These are phyloP conservation scores for Dipodascus geniculatus DNA, from an alignment of 805 yeast species.

Conservation along the genomic window DNA sequence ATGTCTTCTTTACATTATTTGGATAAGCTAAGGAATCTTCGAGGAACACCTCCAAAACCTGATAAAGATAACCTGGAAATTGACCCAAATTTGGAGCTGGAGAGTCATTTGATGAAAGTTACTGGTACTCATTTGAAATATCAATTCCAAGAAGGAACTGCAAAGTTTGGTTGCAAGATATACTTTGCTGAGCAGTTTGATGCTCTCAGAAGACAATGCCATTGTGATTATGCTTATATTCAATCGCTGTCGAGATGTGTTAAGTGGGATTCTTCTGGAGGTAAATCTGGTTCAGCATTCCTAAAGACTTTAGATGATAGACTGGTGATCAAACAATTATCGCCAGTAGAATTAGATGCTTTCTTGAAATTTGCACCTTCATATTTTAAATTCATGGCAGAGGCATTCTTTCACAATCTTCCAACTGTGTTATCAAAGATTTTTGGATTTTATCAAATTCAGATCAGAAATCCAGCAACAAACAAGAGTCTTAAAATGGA, in stretches of 20 bases:
- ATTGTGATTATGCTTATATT: slow-evolving; percentile 58
- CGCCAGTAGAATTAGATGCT: slow-evolving; percentile 82
- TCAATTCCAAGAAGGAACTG: slow-evolving; percentile 78
- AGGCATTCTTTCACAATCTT: slow-evolving; percentile 85
- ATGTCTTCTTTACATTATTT: slow-evolving; percentile 74
- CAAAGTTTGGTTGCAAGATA: slow-evolving; percentile 80
- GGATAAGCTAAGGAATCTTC: slow-evolving; percentile 41
- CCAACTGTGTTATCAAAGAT: slow-evolving; percentile 92
- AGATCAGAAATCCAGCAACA: slow-evolving; percentile 65
- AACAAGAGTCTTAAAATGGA: slow-evolving; percentile 78
- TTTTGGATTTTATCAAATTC: slow-evolving; percentile 91
- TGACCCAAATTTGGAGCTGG: slow-evolving; percentile 30
- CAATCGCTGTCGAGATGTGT: slow-evolving; percentile 89
- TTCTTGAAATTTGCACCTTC: slow-evolving; percentile 94
- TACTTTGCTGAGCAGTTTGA: slow-evolving; percentile 95
- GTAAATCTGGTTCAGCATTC: slow-evolving; percentile 92
- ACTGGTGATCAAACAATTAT: slow-evolving; percentile 77
- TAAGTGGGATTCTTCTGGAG: slow-evolving; percentile 94
- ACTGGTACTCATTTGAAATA: slow-evolving; percentile 86
- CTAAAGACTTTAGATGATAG: slow-evolving; percentile 86
- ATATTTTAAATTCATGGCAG: slow-evolving; percentile 91
- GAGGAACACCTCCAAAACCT: slow-evolving; percentile 7
- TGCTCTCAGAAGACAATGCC: slow-evolving; percentile 80
- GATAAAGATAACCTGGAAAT: slow-evolving; percentile 5
- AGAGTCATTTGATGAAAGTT: slow-evolving; percentile 61